These are phyloP conservation scores for Suhomyces bolitotheri DNA, from an alignment of 1,139 yeast species.

Conservation along the genomic window DNA sequence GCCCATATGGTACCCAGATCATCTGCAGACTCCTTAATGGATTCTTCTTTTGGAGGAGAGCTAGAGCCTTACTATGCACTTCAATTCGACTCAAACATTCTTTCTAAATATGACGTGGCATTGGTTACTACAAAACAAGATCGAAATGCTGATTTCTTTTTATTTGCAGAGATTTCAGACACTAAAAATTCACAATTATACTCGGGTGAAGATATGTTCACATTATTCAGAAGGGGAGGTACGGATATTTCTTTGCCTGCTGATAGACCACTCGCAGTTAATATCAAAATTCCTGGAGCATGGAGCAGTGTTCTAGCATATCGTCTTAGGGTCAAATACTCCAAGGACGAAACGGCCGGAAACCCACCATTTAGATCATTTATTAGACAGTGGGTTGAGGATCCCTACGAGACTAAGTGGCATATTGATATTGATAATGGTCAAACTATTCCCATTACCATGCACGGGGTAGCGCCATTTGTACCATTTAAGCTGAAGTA, in stretches of 20 bases:
- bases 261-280: slow-evolving; percentile 47
- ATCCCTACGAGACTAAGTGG: slow-evolving; percentile 79
- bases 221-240: slow-evolving; percentile 32
- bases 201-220: slow-evolving; percentile 35
- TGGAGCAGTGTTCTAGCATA: slow-evolving; percentile 67
- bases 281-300: slow-evolving; percentile 53
- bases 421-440: slow-evolving; percentile 47
- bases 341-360: slow-evolving; percentile 16
- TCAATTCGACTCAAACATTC: slow-evolving; percentile 34
- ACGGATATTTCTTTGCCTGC: slow-evolving; percentile 43
- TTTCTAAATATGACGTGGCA: slow-evolving; percentile 48
- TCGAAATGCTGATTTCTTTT: slow-evolving; percentile 33
- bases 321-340: slow-evolving; percentile 31
- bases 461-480: slow-evolving; percentile 82
- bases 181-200: slow-evolving; percentile 22
- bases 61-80: slow-evolving; percentile 48
- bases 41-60: slow-evolving; percentile 55
- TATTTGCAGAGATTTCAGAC: slow-evolving; percentile 34
- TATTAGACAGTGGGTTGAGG: slow-evolving; percentile 64
- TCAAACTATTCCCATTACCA: slow-evolving; percentile 37
- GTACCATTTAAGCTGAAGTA: slow-evolving; percentile 51
- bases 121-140: slow-evolving; percentile 38
- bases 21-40: slow-evolving; percentile 32
- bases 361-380: slow-evolving; percentile 53
- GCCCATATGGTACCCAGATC: slow-evolving; percentile 50